Conservation (phyloP, 2,329 filamentous ascomycete species). For the Alternaria angustiovoidea region DNA sequence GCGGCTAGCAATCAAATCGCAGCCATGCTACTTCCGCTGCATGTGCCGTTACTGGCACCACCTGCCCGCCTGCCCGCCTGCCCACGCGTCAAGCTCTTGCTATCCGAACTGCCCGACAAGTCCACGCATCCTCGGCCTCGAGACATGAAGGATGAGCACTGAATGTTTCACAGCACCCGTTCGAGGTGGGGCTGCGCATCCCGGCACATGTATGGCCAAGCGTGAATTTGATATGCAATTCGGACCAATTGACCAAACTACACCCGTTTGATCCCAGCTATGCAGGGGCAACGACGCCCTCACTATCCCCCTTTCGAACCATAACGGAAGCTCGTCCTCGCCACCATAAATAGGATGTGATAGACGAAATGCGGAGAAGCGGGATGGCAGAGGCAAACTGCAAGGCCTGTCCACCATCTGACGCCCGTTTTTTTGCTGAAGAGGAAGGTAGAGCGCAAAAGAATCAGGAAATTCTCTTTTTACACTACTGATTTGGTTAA, state of each 20-base stretch:
- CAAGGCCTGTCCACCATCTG: constrained; percentile 11
- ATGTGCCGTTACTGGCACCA: background rate
- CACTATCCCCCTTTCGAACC: constrained; percentile 31
- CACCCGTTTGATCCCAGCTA: constrained; percentile 27
- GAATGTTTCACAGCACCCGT: constrained; percentile 38
- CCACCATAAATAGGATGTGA: constrained; percentile 46
- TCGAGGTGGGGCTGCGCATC: constrained; percentile 30
- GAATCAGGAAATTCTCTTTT: background rate
- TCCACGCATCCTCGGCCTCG: constrained; percentile 18
- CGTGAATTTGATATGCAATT: constrained; percentile 35
- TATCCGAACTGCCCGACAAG: constrained; percentile 10
- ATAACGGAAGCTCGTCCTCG: constrained; percentile 34
- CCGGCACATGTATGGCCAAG: constrained; percentile 25
- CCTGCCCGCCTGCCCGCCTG: background rate
- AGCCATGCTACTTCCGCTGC: constrained; percentile 1
- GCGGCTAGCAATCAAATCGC: constrained; percentile 21
- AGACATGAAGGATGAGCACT: constrained; percentile 36
- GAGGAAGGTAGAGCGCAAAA: background rate
- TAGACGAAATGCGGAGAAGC: constrained; percentile 49
- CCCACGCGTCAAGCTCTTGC: background rate
- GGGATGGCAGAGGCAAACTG: constrained; percentile 28
- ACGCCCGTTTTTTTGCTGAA: background rate
- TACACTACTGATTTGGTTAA: background rate
- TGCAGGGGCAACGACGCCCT: constrained; percentile 39
- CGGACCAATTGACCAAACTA: constrained; percentile 33